A percentile compares a stretch with the other conserved stretches of the same genome.
Conservation (phyloP, 1,139 yeast species). For the Nadsonia commutata region DNA sequence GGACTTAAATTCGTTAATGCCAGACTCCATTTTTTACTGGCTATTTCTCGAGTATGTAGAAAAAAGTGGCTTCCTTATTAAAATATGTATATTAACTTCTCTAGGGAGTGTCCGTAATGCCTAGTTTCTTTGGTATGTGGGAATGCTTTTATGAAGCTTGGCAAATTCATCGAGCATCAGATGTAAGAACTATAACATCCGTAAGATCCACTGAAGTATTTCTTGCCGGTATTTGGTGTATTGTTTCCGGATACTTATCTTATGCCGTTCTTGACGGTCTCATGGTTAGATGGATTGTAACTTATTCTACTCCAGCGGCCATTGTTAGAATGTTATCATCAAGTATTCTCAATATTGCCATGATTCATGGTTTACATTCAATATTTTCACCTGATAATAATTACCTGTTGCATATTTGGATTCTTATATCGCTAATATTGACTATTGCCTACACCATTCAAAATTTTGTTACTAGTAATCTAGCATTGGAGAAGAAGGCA, state of each 20-base stretch:
- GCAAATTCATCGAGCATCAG: conserved; percentile 11
- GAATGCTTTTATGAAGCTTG: conserved; percentile 39
- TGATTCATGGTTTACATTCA: conserved; percentile 54
- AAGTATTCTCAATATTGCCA: conserved; percentile 56
- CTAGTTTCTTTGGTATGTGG: conserved; percentile 44
- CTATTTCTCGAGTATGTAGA: conserved; percentile 16
- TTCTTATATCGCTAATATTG: conserved; percentile 67
- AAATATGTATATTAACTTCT: background rate
- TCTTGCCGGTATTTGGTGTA: conserved; percentile 32
- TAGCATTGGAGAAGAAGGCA: conserved; percentile 37
- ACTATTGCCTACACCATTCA: conserved; percentile 78
- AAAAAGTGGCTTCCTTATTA: background rate
- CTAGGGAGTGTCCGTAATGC: conserved; percentile 55
- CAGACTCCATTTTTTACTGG: conserved; percentile 55
- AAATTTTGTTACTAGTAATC: conserved; percentile 76
- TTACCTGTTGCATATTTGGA: conserved; percentile 82
- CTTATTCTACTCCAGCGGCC: conserved; percentile 78
- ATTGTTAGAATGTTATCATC: conserved; percentile 72
- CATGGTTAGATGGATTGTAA: conserved; percentile 84
- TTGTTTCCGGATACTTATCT: conserved; percentile 73
- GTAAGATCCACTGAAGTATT: conserved; percentile 26
- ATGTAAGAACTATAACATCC: conserved; percentile 19
- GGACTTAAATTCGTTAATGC: conserved; percentile 61
- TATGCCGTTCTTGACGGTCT: conserved; percentile 78
- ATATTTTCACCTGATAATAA: conserved; percentile 30